These are phyloP conservation scores for Pythium utonaiense DNA, from an alignment of 352 stramenopile species.

Conservation along the genomic window DNA sequence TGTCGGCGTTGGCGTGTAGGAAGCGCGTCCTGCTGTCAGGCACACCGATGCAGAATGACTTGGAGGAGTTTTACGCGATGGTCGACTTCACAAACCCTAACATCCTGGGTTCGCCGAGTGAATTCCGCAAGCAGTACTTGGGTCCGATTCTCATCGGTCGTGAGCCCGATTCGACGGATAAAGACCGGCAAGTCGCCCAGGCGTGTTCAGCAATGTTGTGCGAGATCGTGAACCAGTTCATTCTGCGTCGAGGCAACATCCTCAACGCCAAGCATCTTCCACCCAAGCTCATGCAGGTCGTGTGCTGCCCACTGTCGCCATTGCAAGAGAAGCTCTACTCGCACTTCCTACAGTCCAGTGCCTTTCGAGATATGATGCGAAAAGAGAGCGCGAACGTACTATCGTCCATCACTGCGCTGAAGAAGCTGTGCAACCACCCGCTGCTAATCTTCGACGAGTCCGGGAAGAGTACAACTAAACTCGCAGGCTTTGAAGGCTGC, in stretches of 20 bases:
- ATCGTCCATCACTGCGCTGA: constrained; percentile 89
- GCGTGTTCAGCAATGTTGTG: constrained; percentile 94
- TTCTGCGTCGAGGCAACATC: constrained; percentile 96
- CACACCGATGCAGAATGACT: constrained; percentile 98
- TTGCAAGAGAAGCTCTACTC: constrained; percentile 97
- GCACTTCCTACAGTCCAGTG: constrained; percentile 93
- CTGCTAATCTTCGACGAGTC: constrained; percentile 90
- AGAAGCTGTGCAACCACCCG: constrained; percentile 98
- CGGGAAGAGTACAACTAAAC: constrained; percentile 76
- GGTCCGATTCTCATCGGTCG: constrained; percentile 85
- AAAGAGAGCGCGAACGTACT: constrained; percentile 90
- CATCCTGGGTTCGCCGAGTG: constrained; percentile 71
- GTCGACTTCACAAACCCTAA: constrained; percentile 88
- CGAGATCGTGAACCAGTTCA: constrained; percentile 98
- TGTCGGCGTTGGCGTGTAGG: constrained; percentile 81
- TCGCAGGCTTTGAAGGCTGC: constrained; percentile 78
- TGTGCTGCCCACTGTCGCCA: constrained; percentile 95
- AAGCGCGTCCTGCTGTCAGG: constrained; percentile 95
- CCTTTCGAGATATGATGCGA: constrained; percentile 94
- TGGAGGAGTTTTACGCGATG: constrained; percentile 99
- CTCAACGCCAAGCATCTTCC: constrained; percentile 98
- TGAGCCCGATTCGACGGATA: constrained; percentile 89
- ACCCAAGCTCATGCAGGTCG: constrained; percentile 98
- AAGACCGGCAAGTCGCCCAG: constrained; percentile 64
- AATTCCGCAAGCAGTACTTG: constrained; percentile 94